These are phyloP conservation scores for Sapria himalayana DNA, from an alignment of 345 rosid genomes.

Conservation along the genomic window DNA sequence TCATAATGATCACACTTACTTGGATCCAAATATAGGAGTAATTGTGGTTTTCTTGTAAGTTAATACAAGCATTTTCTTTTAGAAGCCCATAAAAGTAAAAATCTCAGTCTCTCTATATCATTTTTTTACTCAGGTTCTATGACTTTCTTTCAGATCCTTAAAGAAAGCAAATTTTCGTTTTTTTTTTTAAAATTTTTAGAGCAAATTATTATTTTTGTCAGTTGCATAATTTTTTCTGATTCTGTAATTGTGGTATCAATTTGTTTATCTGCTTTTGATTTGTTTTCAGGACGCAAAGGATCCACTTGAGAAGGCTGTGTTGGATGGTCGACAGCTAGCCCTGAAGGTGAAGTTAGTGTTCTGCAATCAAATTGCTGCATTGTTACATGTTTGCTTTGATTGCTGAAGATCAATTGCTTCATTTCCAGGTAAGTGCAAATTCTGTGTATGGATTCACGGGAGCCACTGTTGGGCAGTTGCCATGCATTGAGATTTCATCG, in stretches of 20 bases:
- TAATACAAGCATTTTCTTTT: no score
- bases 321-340: conserved; percentile 93
- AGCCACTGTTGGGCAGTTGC: conserved; percentile 82
- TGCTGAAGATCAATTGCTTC: conserved; percentile 7
- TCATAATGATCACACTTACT: no score
- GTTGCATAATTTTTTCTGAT: conserved; percentile 4
- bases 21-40: no score
- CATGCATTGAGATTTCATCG: conserved; percentile 89
- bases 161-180: no score
- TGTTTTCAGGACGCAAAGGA: conserved; percentile 71
- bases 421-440: conserved; percentile 84
- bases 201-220: no score
- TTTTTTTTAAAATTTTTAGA: no score
- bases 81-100: no score
- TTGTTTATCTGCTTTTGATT: conserved; percentile 6
- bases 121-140: no score
- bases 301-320: conserved; percentile 88
- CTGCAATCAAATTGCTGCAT: conserved; percentile 4
- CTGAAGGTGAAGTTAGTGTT: conserved; percentile 37
- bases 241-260: not conserved
- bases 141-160: no score
- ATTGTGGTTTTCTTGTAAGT: no score
- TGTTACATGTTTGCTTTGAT: not conserved
- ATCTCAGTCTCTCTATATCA: no score
- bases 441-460: conserved; percentile 98